Base-by-base conservation (phyloP, 768 basidiomycete species). In the Naganishia vaughanmartiniae region DNA sequence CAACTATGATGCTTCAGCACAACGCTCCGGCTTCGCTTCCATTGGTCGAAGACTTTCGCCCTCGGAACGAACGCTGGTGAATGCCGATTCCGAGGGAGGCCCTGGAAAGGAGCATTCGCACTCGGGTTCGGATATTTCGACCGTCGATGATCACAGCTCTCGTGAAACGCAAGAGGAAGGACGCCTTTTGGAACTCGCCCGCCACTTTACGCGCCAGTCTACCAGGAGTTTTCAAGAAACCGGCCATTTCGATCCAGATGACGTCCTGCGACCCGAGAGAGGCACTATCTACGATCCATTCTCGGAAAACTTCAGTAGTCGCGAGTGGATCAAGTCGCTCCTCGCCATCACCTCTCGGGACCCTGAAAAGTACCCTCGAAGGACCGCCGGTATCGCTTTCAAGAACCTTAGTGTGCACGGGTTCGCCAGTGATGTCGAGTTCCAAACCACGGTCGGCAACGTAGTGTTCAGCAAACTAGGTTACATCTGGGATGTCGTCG, bases 371-470 rank as follows among this genome's bases (percentile, higher is more conserved):
- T 76, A 74, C 65, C 77, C 77, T 1, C 72, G 70, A 14, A 63
- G 82, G 30, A 79, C 76, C n/a, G 77, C 82, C 17, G 84, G 83
- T 70, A 76, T 84, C 56, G 75, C 82, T 15, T 84, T 82, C 76
- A 72, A 73, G n/a, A 77, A 83, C 65, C 78, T 85, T 34, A 79
- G 76, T 12, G 80, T 79, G 11, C 76, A 80, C 65, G 80, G 80
- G 15, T 79, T 70, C 45, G 78, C 78, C 1, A 75, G 74, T 2
- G 77, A 77, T 69, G 73, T 78, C 14, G 84, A 84, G 69, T 83
- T 83, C 76, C 84, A 85, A 71, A 82, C 83, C 70, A 84, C 83
- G 0, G 81, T 84, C 34, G 79, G 77, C 15, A 84, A 83, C 72
- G 65, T 81, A 9, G 75, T 63, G 14, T 24, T 71, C 60, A 70